Conservation (phyloP, 2,329 filamentous ascomycete genomes). For the Metarhizium guizhouense region DNA sequence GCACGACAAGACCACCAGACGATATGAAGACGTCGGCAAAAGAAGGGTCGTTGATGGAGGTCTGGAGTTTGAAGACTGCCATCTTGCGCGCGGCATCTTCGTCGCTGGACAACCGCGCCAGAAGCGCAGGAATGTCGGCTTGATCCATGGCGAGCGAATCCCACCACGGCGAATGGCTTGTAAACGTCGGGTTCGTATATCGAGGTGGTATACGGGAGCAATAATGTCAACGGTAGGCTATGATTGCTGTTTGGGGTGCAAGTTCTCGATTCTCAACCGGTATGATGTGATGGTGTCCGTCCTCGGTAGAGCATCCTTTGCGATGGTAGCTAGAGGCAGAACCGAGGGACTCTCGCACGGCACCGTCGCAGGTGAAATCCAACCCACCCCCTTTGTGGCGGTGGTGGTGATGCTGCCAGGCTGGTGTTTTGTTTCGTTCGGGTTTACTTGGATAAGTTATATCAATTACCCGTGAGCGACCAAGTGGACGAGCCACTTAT, state of each 20-base stretch:
- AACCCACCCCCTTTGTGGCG: neutral
- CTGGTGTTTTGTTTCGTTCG: neutral
- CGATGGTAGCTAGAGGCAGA: neutral
- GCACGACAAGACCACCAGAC: constrained; percentile 71
- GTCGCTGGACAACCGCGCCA: constrained; percentile 55
- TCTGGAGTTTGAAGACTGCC: constrained; percentile 97
- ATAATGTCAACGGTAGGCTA: neutral
- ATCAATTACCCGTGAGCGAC: too few relatives aligned
- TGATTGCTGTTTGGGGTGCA: neutral
- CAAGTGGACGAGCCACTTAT: neutral
- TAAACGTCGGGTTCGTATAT: neutral
- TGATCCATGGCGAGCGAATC: constrained; percentile 44
- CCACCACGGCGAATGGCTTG: neutral
- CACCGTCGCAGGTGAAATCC: neutral
- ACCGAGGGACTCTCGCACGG: neutral
- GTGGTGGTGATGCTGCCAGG: neutral
- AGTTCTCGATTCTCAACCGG: neutral
- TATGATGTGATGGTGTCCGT: neutral
- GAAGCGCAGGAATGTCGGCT: constrained; percentile 56
- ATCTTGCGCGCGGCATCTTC: constrained; percentile 94
- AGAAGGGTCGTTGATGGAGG: constrained; percentile 86
- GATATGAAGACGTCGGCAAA: constrained; percentile 96
- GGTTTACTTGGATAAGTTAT: too few relatives aligned
- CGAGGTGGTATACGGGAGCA: neutral
- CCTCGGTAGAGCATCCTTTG: neutral